Percentiles rank a stretch among this genome's conserved stretches.
phyloP scores from a whole-genome alignment of 2,329 filamentous ascomycete genomes.

The Dactylellina leptospora region DNA sequence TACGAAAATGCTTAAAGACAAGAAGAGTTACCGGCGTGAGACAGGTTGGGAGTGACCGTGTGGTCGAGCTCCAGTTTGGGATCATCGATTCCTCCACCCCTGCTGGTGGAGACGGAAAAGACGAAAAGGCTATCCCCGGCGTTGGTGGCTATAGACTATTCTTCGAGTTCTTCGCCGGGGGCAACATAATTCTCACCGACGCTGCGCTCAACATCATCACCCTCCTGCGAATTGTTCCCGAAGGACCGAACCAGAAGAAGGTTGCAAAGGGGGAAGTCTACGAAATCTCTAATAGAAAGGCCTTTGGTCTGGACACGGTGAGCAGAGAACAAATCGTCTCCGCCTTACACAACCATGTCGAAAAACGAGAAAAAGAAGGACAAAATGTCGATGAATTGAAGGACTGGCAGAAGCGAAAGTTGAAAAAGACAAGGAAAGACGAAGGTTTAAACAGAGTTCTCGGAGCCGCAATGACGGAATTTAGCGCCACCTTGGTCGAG shows the following conservation, averaged over 20 bases:
- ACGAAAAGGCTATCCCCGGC: conserved; percentile 26
- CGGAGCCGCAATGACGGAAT: conserved; percentile 83
- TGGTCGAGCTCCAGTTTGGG: conserved; percentile 91
- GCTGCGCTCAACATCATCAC: conserved; percentile 81
- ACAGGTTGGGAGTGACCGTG: conserved; percentile 91
- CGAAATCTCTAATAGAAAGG: conserved; percentile 64
- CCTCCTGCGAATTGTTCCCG: conserved; percentile 76
- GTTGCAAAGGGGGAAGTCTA: conserved; percentile 81
- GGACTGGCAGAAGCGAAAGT: conserved; percentile 68
- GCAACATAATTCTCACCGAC: conserved; percentile 93
- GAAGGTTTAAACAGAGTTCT: conserved; percentile 82
- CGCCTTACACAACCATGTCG: conserved; percentile 71
- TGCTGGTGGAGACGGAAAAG: not conserved
- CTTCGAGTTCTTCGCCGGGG: conserved; percentile 94
- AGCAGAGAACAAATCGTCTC: conserved; percentile 76
- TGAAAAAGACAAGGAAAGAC: conserved; percentile 75
- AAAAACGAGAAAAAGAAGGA: conserved; percentile 59
- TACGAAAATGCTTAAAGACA: conserved; percentile 89
- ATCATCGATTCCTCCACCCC: conserved; percentile 1
- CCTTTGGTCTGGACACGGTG: conserved; percentile 21
- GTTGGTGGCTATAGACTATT: conserved; percentile 88
- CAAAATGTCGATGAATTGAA: conserved; percentile 58
- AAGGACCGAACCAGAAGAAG: conserved; percentile 83
- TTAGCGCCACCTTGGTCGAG: conserved; percentile 86
- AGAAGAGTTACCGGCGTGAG: conserved; percentile 79